Evolutionary conservation across 2,329 filamentous ascomycete species (phyloP), one percentile per base, ranked within the genome.

Genomic region (Fusarium algeriense): DNA sequence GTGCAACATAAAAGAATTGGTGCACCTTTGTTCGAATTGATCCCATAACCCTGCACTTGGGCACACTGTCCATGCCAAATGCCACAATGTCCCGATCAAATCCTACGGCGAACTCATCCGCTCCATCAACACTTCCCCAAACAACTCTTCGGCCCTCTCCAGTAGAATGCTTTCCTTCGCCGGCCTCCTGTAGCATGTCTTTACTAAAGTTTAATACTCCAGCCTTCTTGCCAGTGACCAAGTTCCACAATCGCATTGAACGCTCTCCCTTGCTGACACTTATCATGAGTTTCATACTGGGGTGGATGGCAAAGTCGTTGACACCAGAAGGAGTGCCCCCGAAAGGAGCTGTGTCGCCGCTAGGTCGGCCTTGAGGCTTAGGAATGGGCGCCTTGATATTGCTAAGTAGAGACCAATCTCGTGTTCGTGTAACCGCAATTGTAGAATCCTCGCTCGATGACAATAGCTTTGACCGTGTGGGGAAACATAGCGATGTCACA

Each of bases 231-330:
- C 95, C 96, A 5, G 95, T 98, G 72, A 98, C 94, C 70, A 99
- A 81, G 78, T 99, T 98, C 96, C 96, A 99, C 71, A 98, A 81
- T 71, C 96, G 86, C 93, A 99, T 97, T 77, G 91, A 94, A 71
- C 90, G 91, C 83, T 99, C 96, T 71, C 94, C 94, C 76, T 92
- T 93, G 73, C 93, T 92, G 12, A 98, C 94, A 75, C 90, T 97
- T 66, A 99, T 90, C 93, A 98, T 97, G 54, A 99, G 85, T 83
- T 98, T 98, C 88, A 97, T 93, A 80, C 93, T 97, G 1, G 96
- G 95, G 80, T 99, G 96, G 30, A 99, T 92, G 4, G 95, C 94
- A 80, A 99, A 97, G 80, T 95, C 93, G 80, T 97, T 98, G 73
- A 98, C 90, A 20, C 96, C 96, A n/a, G 91, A 89, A 1, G 95